Evolutionary conservation across 495 filamentous ascomycete species (phyloP).

Genomic region (Lepraria neglecta): DNA sequence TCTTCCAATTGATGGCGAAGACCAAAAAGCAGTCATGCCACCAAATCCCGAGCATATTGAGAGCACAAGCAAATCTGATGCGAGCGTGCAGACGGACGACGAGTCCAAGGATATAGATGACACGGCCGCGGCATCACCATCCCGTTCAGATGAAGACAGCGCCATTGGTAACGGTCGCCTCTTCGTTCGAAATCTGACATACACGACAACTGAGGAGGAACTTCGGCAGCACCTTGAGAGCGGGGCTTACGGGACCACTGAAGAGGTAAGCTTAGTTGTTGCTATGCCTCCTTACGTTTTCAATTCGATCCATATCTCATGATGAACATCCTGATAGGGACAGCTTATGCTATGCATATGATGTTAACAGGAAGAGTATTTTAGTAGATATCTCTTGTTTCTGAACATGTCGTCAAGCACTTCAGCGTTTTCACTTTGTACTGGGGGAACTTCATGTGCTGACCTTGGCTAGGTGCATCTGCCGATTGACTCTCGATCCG

Average conservation of each 20-base stretch:
- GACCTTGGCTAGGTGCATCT: conserved; percentile 66
- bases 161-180: conserved; percentile 54
- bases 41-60: conserved; percentile 26
- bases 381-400: conserved; percentile 72
- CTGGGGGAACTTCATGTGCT: conserved; percentile 33
- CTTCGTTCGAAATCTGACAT: conserved; percentile 85
- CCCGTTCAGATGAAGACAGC: conserved; percentile 28
- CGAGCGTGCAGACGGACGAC: conserved; percentile 28
- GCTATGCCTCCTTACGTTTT: conserved; percentile 21
- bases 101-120: conserved; percentile 27
- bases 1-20: conserved; percentile 15
- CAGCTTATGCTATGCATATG: conserved; percentile 81
- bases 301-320: conserved; percentile 35
- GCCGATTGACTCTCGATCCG: conserved; percentile 57
- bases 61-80: conserved; percentile 19
- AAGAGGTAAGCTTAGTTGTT: conserved; percentile 65
- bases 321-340: conserved; percentile 99
- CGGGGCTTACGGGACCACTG: conserved; percentile 55
- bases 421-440: conserved; percentile 27
- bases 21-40: conserved; percentile 26
- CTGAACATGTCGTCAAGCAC: conserved; percentile 41
- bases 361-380: conserved; percentile 62
- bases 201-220: conserved; percentile 70
- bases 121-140: conserved; percentile 4
- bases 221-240: conserved; percentile 60